Percentiles rank a stretch among this genome's conserved stretches.
Evolutionary conservation across 192 early-diverging fungal genomes (phyloP).

Genomic region (Coemansia sp.): DNA sequence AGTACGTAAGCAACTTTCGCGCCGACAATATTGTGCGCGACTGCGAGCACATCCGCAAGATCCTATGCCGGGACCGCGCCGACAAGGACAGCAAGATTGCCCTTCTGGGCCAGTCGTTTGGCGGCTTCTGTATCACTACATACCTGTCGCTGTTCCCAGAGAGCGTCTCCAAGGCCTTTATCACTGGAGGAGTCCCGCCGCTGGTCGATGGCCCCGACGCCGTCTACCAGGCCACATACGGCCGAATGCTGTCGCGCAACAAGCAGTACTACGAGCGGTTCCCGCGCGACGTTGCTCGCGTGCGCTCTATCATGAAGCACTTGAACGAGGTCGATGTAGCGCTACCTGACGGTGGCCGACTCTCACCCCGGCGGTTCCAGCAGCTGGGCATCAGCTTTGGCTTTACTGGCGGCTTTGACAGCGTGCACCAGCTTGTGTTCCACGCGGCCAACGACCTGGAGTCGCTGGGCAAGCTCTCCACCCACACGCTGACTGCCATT

Average conservation of each 20-base stretch:
- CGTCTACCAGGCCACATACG: conserved; percentile 62
- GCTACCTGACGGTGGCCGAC: conserved; percentile 60
- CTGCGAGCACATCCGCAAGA: conserved; percentile 62
- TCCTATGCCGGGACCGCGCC: conserved; percentile 49
- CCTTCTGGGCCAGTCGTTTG: conserved; percentile 68
- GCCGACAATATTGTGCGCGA: conserved; percentile 70
- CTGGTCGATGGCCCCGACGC: conserved; percentile 59
- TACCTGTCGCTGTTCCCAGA: conserved; percentile 66
- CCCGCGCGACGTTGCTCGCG: conserved; percentile 60
- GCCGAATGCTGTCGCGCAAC: conserved; percentile 60
- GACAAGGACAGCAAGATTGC: conserved; percentile 47
- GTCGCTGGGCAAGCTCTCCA: conserved; percentile 31
- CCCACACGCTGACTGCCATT: conserved; percentile 47
- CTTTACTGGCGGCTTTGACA: conserved; percentile 61
- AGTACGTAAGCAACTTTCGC: conserved; percentile 64
- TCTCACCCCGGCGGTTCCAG: conserved; percentile 66
- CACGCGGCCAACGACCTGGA: conserved; percentile 52
- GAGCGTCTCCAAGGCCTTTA: conserved; percentile 61
- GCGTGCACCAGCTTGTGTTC: conserved; percentile 58
- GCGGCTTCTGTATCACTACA: conserved; percentile 68
- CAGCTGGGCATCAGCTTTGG: conserved; percentile 67
- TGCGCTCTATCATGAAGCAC: conserved; percentile 59
- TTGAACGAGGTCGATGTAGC: conserved; percentile 49
- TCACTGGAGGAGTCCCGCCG: conserved; percentile 71
- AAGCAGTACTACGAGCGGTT: conserved; percentile 64